Conservation (phyloP, 179 eudicot genomes). For the Camellia oleifera region DNA sequence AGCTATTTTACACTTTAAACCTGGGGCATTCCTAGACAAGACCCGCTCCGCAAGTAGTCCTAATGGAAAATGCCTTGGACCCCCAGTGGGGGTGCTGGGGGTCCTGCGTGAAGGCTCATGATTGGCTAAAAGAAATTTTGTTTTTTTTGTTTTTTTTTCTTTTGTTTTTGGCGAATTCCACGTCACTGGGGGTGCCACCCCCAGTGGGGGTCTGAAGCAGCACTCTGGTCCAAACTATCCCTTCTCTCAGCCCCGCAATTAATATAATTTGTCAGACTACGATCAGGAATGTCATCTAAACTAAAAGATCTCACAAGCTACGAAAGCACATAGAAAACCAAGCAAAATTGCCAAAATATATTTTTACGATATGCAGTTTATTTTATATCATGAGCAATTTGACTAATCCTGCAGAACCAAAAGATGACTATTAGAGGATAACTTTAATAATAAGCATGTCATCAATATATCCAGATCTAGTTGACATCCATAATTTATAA, state of each 20-base stretch:
- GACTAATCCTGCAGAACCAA: constrained; percentile 8
- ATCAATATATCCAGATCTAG: background rate
- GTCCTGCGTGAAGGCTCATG: no score
- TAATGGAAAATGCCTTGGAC: no score
- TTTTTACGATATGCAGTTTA: background rate
- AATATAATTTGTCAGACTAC: background rate
- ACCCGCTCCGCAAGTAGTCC: background rate
- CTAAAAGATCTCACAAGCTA: background rate
- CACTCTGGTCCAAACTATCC: background rate
- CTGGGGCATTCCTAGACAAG: background rate
- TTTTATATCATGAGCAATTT: background rate
- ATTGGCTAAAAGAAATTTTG: no score
- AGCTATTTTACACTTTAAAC: background rate
- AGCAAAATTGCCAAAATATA: no score
- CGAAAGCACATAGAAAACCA: background rate
- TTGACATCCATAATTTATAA: constrained; percentile 8
- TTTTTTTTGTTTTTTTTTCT: no score
- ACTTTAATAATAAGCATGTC: background rate
- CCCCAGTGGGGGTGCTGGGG: no score
- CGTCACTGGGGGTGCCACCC: no score
- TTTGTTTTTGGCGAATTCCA: no score
- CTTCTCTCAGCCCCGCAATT: background rate
- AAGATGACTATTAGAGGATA: constrained; percentile 6
- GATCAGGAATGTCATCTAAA: background rate
- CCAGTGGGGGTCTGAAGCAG: no score